Evolutionary conservation across 345 rosid species (phyloP).

Genomic region (Diplotaxis tenuifolia): DNA sequence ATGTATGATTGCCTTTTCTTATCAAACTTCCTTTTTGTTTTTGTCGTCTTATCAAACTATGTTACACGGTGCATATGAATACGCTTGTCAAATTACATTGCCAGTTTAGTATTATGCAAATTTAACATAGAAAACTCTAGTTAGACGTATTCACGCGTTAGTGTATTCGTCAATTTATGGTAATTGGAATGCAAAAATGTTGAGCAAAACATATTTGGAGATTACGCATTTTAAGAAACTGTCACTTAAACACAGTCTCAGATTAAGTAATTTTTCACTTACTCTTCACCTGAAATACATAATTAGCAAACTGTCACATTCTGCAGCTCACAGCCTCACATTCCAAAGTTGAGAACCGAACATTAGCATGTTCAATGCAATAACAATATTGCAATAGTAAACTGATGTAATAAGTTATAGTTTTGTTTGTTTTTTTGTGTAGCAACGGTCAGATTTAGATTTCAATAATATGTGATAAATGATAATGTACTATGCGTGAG

Average conservation of each 20-base stretch:
- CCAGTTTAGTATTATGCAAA: background rate
- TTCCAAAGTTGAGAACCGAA: background rate
- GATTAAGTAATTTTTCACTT: background rate
- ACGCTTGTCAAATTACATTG: background rate
- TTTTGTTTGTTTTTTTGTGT: background rate
- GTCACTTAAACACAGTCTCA: background rate
- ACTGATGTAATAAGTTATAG: background rate
- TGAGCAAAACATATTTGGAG: background rate
- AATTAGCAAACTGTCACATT: background rate
- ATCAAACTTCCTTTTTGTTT: background rate
- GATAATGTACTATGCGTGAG: background rate
- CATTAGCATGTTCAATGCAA: background rate
- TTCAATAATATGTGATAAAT: background rate
- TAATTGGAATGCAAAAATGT: background rate
- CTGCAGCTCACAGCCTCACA: background rate
- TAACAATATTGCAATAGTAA: background rate
- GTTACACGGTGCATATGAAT: background rate
- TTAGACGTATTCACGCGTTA: background rate
- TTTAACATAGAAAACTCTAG: background rate
- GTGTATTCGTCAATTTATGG: background rate
- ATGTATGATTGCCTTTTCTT: background rate
- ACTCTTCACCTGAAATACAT: background rate
- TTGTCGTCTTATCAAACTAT: background rate
- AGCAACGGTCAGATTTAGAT: constrained; percentile 7
- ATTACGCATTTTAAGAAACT: background rate